A percentile compares a stretch with the other conserved stretches of the same genome.
Conservation (phyloP, 106 monocot genomes). For the Dioscorea zingiberensis region DNA sequence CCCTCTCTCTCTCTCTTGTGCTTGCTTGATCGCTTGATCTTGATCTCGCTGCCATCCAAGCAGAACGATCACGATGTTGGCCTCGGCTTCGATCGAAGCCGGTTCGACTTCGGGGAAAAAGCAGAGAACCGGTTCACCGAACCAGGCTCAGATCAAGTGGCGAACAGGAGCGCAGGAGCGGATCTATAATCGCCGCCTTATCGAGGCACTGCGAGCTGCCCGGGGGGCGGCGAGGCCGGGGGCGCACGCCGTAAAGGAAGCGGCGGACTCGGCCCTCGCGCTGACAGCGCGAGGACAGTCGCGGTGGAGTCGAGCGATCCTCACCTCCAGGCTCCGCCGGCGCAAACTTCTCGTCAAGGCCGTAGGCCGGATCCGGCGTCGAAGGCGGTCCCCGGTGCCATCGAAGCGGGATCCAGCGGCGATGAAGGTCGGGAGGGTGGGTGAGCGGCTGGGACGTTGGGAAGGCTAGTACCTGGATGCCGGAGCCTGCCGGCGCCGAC, state of each 20-base stretch:
- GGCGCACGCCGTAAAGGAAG: slow-evolving; percentile 46
- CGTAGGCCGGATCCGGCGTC: slow-evolving; percentile 12
- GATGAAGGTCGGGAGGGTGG: slow-evolving; percentile 30
- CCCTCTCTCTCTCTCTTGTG: too few relatives aligned
- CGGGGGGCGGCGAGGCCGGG: slow-evolving; percentile 1
- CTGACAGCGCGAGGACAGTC: slow-evolving; percentile 51
- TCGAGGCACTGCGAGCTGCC: slow-evolving; percentile 37
- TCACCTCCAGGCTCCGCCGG: slow-evolving; percentile 28
- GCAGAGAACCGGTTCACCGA: not conserved
- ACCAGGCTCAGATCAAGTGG: slow-evolving; percentile 40
- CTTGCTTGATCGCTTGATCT: too few relatives aligned
- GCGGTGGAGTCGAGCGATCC: slow-evolving; percentile 79
- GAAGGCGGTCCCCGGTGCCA: not conserved
- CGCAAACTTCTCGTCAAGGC: slow-evolving; percentile 30
- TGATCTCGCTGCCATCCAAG: too few relatives aligned
- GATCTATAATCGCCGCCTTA: slow-evolving; percentile 50
- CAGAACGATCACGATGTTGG: too few relatives aligned
- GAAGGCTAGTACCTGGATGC: slow-evolving; percentile 60
- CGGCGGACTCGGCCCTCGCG: slow-evolving; percentile 78
- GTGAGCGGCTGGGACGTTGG: slow-evolving; percentile 47
- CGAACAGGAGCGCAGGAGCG: slow-evolving; percentile 34
- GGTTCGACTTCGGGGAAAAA: slow-evolving; percentile 8
- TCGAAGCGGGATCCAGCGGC: not conserved
- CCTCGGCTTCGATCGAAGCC: too few relatives aligned
- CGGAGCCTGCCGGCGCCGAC: slow-evolving; percentile 32